phyloP scores from a whole-genome alignment of 106 monocot genomes.

The Amphibolis antarctica region DNA sequence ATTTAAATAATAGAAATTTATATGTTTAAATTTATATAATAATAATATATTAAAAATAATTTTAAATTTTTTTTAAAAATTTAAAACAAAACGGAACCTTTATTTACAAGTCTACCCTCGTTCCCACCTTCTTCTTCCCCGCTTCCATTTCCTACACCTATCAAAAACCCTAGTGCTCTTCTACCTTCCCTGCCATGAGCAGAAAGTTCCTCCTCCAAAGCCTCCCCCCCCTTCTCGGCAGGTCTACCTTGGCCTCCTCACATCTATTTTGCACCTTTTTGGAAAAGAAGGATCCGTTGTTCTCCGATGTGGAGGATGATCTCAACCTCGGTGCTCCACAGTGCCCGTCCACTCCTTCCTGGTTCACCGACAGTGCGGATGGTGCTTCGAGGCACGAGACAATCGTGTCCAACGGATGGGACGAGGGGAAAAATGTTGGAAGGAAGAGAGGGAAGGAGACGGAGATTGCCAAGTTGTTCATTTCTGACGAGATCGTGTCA shows the following conservation, averaged over 20 bases:
- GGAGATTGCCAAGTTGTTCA: constrained; percentile 3
- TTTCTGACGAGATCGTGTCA: constrained; percentile 3
- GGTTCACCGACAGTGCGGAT: neutral
- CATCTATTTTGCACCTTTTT: neutral
- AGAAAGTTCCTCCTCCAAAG: neutral
- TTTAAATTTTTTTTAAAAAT: too few species aligned
- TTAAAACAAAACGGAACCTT: too few species aligned
- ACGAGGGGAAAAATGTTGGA: neutral
- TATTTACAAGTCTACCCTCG: too few species aligned
- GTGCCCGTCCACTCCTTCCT: neutral
- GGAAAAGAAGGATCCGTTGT: neutral
- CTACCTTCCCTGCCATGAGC: neutral
- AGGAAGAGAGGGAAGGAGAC: constrained; percentile 8
- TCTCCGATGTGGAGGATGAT: neutral
- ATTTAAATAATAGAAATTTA: too few species aligned
- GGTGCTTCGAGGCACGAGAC: neutral
- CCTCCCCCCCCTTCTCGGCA: neutral
- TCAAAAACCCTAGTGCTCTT: neutral
- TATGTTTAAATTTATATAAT: too few species aligned
- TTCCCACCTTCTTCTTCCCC: neutral
- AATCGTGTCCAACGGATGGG: neutral
- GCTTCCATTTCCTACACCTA: neutral
- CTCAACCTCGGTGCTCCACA: neutral
- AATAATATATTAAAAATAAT: too few species aligned
- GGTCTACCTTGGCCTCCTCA: neutral